Evolutionary conservation across 768 basidiomycete species (phyloP), one percentile per base, ranked within the genome.

Genomic region (Kwoniella europaea): DNA sequence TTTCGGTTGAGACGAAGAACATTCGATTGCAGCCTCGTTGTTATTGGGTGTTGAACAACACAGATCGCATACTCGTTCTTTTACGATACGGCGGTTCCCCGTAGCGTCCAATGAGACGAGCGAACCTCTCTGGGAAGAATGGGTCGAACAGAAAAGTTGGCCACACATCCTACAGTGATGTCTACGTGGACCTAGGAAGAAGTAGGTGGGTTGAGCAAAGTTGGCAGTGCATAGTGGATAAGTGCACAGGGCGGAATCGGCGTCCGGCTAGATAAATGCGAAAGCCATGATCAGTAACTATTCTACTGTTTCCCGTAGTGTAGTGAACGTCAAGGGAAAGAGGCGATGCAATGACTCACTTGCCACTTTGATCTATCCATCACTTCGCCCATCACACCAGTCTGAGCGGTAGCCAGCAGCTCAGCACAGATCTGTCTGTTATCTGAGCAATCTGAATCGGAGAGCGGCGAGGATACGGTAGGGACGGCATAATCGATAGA

Each of bases 81-180:
- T 67, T 15, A 55, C 50, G 27, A 74, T 60, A 52, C 58, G n/a
- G 24, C 65, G 64, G 15, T 67, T 61, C n/a, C 73, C 71, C 10
- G 62, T 27, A 46, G 22, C 27, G 41, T 72, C 71, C 60, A 46
- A 50, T 20, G 42, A 22, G 52, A 76, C 41, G 2, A 77, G 64
- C 4, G 71, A 57, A 4, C 66, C 74, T 10, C 69, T 63, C 29
- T 74, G 72, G 29, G 68, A 57, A 10, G 77, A 73, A 61, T 81
- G 79, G 7, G 65, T 44, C 13, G 65, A 58, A 60, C 79, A 81
- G 67, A 71, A 77, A 27, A 79, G 46, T n/a, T 67, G 60, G 24
- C 79, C 79, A 61, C 79, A 81, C 35, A 72, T 60, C 10, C 79
- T 74, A 71, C 79, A 81, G 67, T 81, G 79, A 62, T 81, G 79